Conservation (phyloP, 257 asterid genomes). For the Nicotiana benthamiana region DNA sequence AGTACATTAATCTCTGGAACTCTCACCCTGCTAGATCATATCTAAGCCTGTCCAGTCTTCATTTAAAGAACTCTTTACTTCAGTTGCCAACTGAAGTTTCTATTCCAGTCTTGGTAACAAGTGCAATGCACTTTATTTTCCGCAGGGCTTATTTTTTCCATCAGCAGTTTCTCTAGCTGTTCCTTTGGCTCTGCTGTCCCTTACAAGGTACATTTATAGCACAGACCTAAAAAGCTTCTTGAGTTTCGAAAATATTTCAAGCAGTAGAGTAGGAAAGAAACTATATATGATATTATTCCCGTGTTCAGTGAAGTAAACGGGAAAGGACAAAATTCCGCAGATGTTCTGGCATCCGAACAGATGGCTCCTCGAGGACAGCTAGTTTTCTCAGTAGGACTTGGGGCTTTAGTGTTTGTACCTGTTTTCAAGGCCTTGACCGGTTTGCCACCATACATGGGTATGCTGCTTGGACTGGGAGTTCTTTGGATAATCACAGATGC, state of each 20-base stretch:
- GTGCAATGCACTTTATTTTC: conserved; percentile 12
- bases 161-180: conserved; percentile 74
- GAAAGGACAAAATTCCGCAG: conserved; percentile 46
- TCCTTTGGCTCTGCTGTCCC: conserved; percentile 90
- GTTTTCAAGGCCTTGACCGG: conserved; percentile 87
- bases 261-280: conserved; percentile 8
- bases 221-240: conserved; percentile 9
- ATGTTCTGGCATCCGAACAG: conserved; percentile 81
- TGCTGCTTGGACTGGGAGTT: conserved; percentile 90
- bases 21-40: not conserved
- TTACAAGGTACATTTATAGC: conserved; percentile 62
- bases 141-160: conserved; percentile 70
- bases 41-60: not conserved
- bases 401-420: conserved; percentile 81
- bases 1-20: not conserved
- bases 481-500: conserved; percentile 97
- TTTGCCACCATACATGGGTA: conserved; percentile 94
- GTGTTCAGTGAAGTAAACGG: conserved; percentile 70
- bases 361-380: conserved; percentile 99
- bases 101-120: not conserved
- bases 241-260: not conserved
- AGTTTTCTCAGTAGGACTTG: conserved; percentile 75
- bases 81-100: conserved; percentile 1
- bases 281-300: not conserved
- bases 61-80: not conserved